Base-by-base conservation (phyloP, 345 rosid genomes). In the Salix koriyanagi region DNA sequence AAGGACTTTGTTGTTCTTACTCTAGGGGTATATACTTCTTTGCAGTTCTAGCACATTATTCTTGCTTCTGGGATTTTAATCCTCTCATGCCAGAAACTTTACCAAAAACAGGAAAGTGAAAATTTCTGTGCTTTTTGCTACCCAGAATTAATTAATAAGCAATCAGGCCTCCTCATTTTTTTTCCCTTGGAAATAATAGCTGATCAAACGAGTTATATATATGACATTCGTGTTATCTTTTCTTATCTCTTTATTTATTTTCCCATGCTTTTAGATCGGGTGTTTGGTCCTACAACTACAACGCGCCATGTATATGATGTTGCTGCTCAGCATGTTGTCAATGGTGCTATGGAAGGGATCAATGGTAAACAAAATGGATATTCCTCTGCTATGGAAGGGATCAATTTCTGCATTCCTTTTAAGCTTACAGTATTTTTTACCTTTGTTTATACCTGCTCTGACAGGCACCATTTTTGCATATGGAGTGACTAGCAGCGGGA, bases 401-500 rank as follows among this genome's bases (percentile, higher is more conserved):
- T n/a, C n/a, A n/a, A 61, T 76, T 74, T 65, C 52, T 69, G 54
- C 18, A 19, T 44, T 3, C 65, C 58, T n/a, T 67, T 68, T 56
- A 67, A 37, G 60, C 71, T 71, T 58, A 32, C 7, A 11, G 52
- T 18, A 26, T 61, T 69, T 54, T 82, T n/a, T n/a, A 58, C 80
- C 71, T 71, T 76, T 71, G 48, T 75, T 44, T 83, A 74, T 79
- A 68, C 79, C 69, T 80, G 76, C 72, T 67, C 39, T 77, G 75
- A 54, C 87, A 96, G 99, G 99, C 76, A 96, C 99, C 61, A 91
- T 96, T 80, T 96, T 93, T 84, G 99, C 99, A 65, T 96, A 96
- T 82, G 99, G 99, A 64, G 99, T 96, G 83, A 96, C 99, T 71
- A 96, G 99, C 90, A 96, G 99, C 77, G 99, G 99, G 84, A 96